Evolutionary conservation across 441 rosid genomes (phyloP).

Genomic region (Metrosideros polymorpha): DNA sequence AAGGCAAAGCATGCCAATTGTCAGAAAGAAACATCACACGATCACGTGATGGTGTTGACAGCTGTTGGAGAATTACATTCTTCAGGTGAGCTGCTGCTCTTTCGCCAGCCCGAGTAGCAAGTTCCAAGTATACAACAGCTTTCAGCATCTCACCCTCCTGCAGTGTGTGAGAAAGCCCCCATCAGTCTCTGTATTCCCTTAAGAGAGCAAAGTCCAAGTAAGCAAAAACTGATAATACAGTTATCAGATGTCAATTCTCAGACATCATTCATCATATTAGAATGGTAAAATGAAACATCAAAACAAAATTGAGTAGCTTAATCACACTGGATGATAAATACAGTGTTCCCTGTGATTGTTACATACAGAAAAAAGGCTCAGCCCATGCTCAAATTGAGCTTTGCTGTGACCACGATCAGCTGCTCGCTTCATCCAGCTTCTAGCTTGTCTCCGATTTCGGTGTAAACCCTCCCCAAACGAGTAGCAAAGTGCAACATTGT

Average conservation of each 20-base stretch:
- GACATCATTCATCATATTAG: neutral
- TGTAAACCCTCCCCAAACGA: conserved; percentile 69
- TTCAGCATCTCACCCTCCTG: conserved; percentile 79
- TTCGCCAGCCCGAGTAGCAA: conserved; percentile 79
- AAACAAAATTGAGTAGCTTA: neutral
- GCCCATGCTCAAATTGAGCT: conserved; percentile 88
- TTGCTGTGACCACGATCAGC: conserved; percentile 79
- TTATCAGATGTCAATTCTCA: neutral
- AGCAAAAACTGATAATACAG: neutral
- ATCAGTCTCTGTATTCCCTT: neutral
- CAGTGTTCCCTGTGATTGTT: neutral
- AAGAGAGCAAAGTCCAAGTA: neutral
- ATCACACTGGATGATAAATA: neutral
- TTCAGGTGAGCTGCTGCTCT: conserved; percentile 60
- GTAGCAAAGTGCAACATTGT: conserved; percentile 69
- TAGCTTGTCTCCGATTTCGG: conserved; percentile 37
- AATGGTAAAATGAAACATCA: neutral
- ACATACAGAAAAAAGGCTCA: conserved; percentile 58
- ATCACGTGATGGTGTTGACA: conserved; percentile 39
- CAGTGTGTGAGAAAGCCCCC: neutral
- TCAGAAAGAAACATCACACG: conserved; percentile 44
- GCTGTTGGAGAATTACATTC: conserved; percentile 50
- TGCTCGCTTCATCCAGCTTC: conserved; percentile 90
- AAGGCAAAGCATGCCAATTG: conserved; percentile 49
- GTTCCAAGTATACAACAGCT: conserved; percentile 75